Base-by-base conservation (phyloP, 225 moss, liverwort and hornwort species). In the Neckera pumila region DNA sequence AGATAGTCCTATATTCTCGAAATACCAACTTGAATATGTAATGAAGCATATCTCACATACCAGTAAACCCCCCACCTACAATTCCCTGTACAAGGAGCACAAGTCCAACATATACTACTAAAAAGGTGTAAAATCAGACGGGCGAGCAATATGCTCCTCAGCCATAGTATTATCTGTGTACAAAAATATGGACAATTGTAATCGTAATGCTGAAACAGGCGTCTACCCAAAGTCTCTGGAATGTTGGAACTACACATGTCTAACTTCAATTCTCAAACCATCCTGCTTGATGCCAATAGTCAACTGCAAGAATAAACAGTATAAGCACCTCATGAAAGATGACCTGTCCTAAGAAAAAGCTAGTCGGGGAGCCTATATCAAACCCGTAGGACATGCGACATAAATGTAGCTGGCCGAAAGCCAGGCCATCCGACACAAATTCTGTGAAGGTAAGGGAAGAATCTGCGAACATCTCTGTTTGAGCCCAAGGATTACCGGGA, bases 121-220 rank as follows among this genome's bases (percentile, higher is more conserved):
- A 51, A 19, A 85, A 36, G 28, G 42, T 72, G 80, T 36, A 47
- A 76, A 67, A 82, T 45, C 69, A 59, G 76, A 70, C 21, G 42
- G 82, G 77, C 81, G 61, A 76, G 84, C 84, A 83, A 86, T 80
- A 56, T 31, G 75, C 74, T 86, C 88, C 86, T 90, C 86, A 86
- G 81, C 77, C 76, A 87, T 84, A 80, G 67, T 89, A 89, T 92
- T 90, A 89, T 92, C 89, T 90, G 92, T 90, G 79, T 92, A 92
- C 92, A 89, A 90, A 84, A 88, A 84, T 90, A 90, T 90, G 88
- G 77, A 92, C 90, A 92, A 81, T 89, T 90, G 86, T 89, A 65
- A 89, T 90, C 84, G 86, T 81, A 89, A 80, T 90, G 88, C 84
- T 88, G 69, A 88, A 61, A 73, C 82, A 82, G 89, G 84, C 36